These are phyloP conservation scores for Aeminium ludgeri DNA, from an alignment of 495 filamentous ascomycete genomes.

Conservation along the genomic window DNA sequence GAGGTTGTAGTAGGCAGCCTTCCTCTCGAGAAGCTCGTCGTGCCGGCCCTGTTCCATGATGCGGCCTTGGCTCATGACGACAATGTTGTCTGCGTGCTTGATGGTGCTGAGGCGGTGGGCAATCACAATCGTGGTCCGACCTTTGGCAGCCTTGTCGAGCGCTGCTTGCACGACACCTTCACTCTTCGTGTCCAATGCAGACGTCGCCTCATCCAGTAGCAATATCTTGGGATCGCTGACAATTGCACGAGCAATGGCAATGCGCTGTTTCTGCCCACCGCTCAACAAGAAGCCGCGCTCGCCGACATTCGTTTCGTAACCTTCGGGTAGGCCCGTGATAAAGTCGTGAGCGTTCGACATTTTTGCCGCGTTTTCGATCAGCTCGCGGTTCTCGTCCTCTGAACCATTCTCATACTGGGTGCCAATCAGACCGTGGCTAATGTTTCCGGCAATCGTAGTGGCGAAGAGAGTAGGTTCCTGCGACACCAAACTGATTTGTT, in stretches of 20 bases:
- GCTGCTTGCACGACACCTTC: constrained; percentile 92
- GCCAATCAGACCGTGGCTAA: constrained; percentile 74
- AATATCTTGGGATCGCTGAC: constrained; percentile 92
- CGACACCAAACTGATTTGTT: constrained; percentile 78
- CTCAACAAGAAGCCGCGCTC: constrained; percentile 85
- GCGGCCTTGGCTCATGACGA: constrained; percentile 67
- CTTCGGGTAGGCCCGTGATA: constrained; percentile 64
- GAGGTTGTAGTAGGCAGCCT: constrained; percentile 53
- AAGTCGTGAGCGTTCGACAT: constrained; percentile 94
- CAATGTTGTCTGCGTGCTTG: constrained; percentile 85
- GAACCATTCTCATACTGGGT: constrained; percentile 52
- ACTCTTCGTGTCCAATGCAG: constrained; percentile 85
- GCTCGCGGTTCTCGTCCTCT: constrained; percentile 46
- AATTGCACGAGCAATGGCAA: constrained; percentile 74
- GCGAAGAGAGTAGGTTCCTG: constrained; percentile 75
- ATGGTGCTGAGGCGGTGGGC: constrained; percentile 91
- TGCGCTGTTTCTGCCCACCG: constrained; percentile 93
- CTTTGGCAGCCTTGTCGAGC: constrained; percentile 67
- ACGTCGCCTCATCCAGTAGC: constrained; percentile 86
- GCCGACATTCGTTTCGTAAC: constrained; percentile 87
- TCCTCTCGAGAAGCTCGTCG: constrained; percentile 43
- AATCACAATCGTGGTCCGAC: constrained; percentile 92
- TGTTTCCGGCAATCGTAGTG: constrained; percentile 74
- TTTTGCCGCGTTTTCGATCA: constrained; percentile 63
- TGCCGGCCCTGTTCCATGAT: constrained; percentile 88